Evolutionary conservation across 169 alveolate species (phyloP), one percentile per base, ranked within the genome.

Genomic region (Hammondia hammondi): DNA sequence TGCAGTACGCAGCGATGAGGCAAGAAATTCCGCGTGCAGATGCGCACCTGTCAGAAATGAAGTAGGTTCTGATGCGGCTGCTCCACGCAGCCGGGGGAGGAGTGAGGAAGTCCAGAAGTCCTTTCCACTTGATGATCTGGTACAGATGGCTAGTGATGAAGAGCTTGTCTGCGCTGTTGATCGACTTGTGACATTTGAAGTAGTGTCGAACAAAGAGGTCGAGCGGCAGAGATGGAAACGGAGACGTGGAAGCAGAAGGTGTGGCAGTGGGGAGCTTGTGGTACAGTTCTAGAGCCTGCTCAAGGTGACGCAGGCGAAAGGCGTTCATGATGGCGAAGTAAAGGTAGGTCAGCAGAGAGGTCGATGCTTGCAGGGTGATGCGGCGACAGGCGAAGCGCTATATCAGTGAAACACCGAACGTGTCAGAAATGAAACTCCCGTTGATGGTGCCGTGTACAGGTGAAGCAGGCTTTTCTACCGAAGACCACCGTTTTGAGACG

Each of bases 41-140:
- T 2, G 19, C 85, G 48, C 85, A 94, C 96, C 96, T 82, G 52
- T 96, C 96, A 27, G 96, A 93, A 43, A 97, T 92, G 77, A 97
- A 94, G 92, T 96, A 97, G 39, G 97, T 97, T 85, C 95, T 95
- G 56, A 97, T 92, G 70, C 97, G 88, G 84, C 96, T 93, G 32
- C 98, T 77, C 98, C 98, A 97, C 61, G 96, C 91, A 37, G 94
- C 91, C 0, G 98, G 98, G 14, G 97, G 97, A 5, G 98, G 96
- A 37, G 98, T 96, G 71, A 96, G 67, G 61, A 96, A 95, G 39
- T 97, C 98, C 12, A 97, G 96, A 39, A 97, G 93, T 39, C 96
- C 97, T 72, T 96, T 95, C 98, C 98, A 97, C 61, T 98, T 93
- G 91, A 97, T 88, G 32, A 97, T 87, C 81, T 97, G 97, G 90